A percentile compares a stretch with the other conserved stretches of the same genome.
These are phyloP conservation scores for Penicillium lagena DNA, from an alignment of 495 filamentous ascomycete species.

Conservation along the genomic window DNA sequence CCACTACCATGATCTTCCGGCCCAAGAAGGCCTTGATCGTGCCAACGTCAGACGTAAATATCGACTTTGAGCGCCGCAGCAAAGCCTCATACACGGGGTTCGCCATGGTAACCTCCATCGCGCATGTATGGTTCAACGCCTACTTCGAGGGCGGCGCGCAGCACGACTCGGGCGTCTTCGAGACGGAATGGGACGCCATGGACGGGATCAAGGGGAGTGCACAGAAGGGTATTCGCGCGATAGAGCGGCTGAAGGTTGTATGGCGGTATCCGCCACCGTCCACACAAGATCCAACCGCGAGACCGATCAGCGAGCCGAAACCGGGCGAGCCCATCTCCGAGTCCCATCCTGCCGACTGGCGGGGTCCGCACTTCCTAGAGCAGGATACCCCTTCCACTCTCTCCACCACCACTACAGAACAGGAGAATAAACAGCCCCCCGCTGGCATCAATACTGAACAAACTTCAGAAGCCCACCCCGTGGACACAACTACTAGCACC, in stretches of 20 bases:
- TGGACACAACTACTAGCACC: slow-evolving; percentile 1
- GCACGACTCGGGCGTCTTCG: slow-evolving; percentile 52
- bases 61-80: slow-evolving; percentile 77
- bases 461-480: not conserved
- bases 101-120: slow-evolving; percentile 86
- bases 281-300: slow-evolving; percentile 6
- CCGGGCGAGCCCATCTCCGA: slow-evolving; percentile 61
- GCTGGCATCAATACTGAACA: not conserved
- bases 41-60: slow-evolving; percentile 79
- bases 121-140: slow-evolving; percentile 94
- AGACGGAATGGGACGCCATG: slow-evolving; percentile 58
- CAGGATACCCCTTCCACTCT: not conserved
- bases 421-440: slow-evolving; percentile 4
- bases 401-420: not conserved
- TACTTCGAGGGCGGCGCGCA: slow-evolving; percentile 85
- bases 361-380: slow-evolving; percentile 23
- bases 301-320: slow-evolving; percentile 51
- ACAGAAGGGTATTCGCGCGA: slow-evolving; percentile 70
- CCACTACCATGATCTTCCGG: slow-evolving; percentile 66
- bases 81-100: slow-evolving; percentile 66
- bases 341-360: slow-evolving; percentile 65
- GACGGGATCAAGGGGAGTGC: slow-evolving; percentile 75
- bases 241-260: slow-evolving; percentile 81
- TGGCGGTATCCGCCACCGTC: slow-evolving; percentile 53
- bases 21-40: slow-evolving; percentile 60